A percentile compares a stretch with the other conserved stretches of the same genome.
Conservation (phyloP, 345 rosid species). For the Erucastrum elatum region DNA sequence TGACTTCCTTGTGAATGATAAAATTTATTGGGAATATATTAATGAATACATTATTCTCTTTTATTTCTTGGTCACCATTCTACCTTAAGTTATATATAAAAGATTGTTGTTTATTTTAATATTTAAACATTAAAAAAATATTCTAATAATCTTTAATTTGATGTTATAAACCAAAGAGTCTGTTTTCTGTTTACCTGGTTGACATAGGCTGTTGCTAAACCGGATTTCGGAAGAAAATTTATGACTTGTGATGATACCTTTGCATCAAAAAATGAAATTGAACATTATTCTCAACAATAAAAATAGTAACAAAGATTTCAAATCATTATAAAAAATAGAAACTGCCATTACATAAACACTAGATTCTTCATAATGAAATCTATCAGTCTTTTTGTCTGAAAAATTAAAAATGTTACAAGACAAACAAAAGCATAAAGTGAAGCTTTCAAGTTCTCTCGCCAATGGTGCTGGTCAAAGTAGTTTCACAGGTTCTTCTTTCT, state of each 20-base stretch:
- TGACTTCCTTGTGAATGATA: no score
- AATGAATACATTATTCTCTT: no score
- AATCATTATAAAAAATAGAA: not conserved
- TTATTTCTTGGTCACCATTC: no score
- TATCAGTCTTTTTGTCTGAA: not conserved
- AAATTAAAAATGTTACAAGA: not conserved
- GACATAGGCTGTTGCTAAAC: no score
- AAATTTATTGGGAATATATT: no score
- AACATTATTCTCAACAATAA: not conserved
- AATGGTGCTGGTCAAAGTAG: constrained; percentile 54
- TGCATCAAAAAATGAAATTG: not conserved
- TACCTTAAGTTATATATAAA: no score
- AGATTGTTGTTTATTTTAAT: no score
- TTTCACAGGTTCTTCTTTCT: constrained; percentile 61
- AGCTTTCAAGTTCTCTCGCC: not conserved
- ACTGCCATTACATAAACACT: not conserved
- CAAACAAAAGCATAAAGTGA: constrained; percentile 5
- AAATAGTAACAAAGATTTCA: not conserved
- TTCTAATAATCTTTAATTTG: no score
- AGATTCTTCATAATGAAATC: not conserved
- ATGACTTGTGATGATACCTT: not conserved
- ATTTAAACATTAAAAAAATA: no score
- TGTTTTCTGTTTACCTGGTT: no score
- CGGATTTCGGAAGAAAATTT: no score
- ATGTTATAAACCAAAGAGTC: no score